Evolutionary conservation across 495 filamentous ascomycete species (phyloP).

Genomic region (Coniosporium apollinis): DNA sequence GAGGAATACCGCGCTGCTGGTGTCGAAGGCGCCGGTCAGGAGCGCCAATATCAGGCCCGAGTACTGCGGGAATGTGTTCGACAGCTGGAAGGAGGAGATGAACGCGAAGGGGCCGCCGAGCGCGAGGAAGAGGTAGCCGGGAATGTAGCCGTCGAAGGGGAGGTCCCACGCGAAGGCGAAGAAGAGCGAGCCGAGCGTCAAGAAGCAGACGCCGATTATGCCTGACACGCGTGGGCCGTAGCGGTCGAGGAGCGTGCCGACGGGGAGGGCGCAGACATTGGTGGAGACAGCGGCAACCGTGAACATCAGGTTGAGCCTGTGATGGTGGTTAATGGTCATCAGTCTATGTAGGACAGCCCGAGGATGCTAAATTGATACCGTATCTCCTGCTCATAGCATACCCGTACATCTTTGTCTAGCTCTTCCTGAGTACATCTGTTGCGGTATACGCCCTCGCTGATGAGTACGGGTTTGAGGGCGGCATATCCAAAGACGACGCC

Average conservation of each 20-base stretch:
- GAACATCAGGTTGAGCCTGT: slow-evolving; percentile 21
- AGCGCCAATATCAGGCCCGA: slow-evolving; percentile 75
- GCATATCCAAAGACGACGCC: slow-evolving; percentile 75
- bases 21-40: slow-evolving; percentile 79
- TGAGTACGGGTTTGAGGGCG: slow-evolving; percentile 66
- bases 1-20: slow-evolving; percentile 74
- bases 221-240: slow-evolving; percentile 67
- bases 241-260: slow-evolving; percentile 71
- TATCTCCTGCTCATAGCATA: slow-evolving; percentile 61
- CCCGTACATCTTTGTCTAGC: slow-evolving; percentile 39
- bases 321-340: background rate
- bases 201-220: slow-evolving; percentile 50
- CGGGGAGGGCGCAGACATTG: slow-evolving; percentile 64
- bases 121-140: slow-evolving; percentile 66
- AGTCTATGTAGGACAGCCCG: background rate
- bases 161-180: slow-evolving; percentile 53
- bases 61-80: slow-evolving; percentile 73
- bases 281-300: slow-evolving; percentile 44
- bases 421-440: slow-evolving; percentile 43
- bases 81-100: slow-evolving; percentile 84
- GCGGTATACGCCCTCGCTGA: slow-evolving; percentile 56
- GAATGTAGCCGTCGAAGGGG: slow-evolving; percentile 56
- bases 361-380: slow-evolving; percentile 26
- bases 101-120: slow-evolving; percentile 82
- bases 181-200: slow-evolving; percentile 49